A percentile compares a stretch with the other conserved stretches of the same genome.
Conservation (phyloP, 1,284 basidiomycete species). For the Ustilago vetiveriae region DNA sequence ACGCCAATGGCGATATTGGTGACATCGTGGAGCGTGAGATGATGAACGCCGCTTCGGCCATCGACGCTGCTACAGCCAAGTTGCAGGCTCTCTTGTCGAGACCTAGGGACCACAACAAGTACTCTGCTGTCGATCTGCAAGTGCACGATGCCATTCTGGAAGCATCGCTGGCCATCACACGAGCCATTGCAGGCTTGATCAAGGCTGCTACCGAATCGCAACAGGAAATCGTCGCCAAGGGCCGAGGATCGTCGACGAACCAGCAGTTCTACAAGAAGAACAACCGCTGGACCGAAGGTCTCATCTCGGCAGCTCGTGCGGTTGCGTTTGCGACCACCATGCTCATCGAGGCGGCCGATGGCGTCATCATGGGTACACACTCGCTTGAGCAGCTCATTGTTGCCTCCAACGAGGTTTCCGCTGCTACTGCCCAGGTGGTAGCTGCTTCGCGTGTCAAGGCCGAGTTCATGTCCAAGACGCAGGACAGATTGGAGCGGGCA, state of each 20-base stretch:
- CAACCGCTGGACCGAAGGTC: constrained; percentile 99
- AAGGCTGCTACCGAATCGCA: constrained; percentile 96
- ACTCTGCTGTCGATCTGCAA: constrained; percentile 89
- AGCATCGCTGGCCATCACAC: constrained; percentile 92
- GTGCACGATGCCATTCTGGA: constrained; percentile 97
- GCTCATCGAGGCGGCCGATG: constrained; percentile 96
- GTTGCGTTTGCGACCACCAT: constrained; percentile 97
- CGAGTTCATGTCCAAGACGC: constrained; percentile 97
- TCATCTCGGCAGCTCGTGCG: constrained; percentile 96
- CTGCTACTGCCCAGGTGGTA: constrained; percentile 95
- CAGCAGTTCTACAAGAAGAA: constrained; percentile 99
- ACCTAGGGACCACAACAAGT: constrained; percentile 82
- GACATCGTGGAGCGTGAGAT: constrained; percentile 97
- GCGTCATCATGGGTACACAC: constrained; percentile 94
- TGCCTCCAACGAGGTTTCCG: constrained; percentile 97
- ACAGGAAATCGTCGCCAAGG: constrained; percentile 95
- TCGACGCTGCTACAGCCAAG: constrained; percentile 89
- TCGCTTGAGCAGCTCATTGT: constrained; percentile 98
- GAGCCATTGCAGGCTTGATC: constrained; percentile 92
- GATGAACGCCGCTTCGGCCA: constrained; percentile 89
- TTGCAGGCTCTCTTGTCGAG: constrained; percentile 89
- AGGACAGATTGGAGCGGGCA: constrained; percentile 92
- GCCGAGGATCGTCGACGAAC: constrained; percentile 83
- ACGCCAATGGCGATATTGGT: constrained; percentile 90
- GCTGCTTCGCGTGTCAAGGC: constrained; percentile 98